A percentile compares a stretch with the other conserved stretches of the same genome.
phyloP scores from a whole-genome alignment of 2,329 filamentous ascomycete genomes.

The Moelleriella libera region DNA sequence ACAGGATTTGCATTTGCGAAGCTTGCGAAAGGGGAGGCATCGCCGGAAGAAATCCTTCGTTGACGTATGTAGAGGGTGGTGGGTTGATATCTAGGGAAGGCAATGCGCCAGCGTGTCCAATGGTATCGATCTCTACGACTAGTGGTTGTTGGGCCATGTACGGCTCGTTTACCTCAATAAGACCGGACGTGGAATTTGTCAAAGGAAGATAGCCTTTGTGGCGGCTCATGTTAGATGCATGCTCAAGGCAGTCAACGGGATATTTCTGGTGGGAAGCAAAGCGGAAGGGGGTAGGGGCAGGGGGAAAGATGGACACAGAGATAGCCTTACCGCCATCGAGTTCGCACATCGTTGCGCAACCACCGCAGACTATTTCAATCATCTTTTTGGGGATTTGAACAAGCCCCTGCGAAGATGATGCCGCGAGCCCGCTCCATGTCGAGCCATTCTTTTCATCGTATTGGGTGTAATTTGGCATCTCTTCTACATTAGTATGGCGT shows the following conservation, averaged over 20 bases:
- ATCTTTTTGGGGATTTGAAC: constrained; percentile 14
- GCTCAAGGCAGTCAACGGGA: background rate
- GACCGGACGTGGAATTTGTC: background rate
- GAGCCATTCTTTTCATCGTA: constrained; percentile 8
- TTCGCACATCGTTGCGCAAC: constrained; percentile 14
- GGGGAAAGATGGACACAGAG: background rate
- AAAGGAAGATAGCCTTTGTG: background rate
- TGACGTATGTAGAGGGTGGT: no score
- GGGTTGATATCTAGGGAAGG: background rate
- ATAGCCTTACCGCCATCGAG: constrained; percentile 16
- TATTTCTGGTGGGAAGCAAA: no score
- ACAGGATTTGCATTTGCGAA: background rate
- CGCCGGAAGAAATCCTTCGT: no score
- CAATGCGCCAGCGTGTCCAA: background rate
- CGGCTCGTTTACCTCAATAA: background rate
- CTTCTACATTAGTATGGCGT: background rate
- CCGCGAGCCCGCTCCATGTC: constrained; percentile 2
- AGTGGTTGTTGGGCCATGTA: background rate
- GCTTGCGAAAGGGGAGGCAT: background rate
- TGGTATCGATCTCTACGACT: background rate
- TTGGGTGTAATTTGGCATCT: background rate
- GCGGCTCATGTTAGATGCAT: background rate
- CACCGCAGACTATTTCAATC: constrained; percentile 16
- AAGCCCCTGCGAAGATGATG: constrained; percentile 9
- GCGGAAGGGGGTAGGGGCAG: background rate